These are phyloP conservation scores for Lyophyllum semitale DNA, from an alignment of 768 basidiomycete species.

Conservation along the genomic window DNA sequence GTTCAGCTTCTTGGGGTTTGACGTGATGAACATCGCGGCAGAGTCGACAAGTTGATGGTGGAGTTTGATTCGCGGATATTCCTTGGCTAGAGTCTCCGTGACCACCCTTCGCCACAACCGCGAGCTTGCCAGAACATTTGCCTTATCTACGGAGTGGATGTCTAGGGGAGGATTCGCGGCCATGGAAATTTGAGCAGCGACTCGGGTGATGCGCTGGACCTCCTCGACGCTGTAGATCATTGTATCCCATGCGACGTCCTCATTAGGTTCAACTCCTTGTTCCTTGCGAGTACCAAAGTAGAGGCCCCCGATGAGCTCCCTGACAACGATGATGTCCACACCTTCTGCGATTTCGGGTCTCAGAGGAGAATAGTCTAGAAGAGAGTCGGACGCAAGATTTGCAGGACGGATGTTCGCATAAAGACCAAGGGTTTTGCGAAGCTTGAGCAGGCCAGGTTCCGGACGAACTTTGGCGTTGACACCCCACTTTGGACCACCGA, in stretches of 20 bases:
- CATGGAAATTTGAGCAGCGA: slow-evolving; percentile 91
- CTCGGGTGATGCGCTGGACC: slow-evolving; percentile 92
- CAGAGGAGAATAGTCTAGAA: slow-evolving; percentile 86
- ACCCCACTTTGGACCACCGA: slow-evolving; percentile 99
- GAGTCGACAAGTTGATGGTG: slow-evolving; percentile 96
- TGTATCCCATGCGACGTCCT: slow-evolving; percentile 83
- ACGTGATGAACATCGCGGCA: slow-evolving; percentile 93
- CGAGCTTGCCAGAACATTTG: slow-evolving; percentile 95
- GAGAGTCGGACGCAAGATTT: slow-evolving; percentile 89
- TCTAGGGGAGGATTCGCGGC: slow-evolving; percentile 80
- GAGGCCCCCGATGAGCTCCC: slow-evolving; percentile 94
- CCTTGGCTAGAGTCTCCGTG: slow-evolving; percentile 76
- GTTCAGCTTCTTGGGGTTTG: slow-evolving; percentile 89
- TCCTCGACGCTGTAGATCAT: slow-evolving; percentile 92
- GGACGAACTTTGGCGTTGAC: slow-evolving; percentile 86
- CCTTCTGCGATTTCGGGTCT: slow-evolving; percentile 81
- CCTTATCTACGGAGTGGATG: slow-evolving; percentile 96
- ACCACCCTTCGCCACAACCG: slow-evolving; percentile 94
- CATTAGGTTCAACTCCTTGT: slow-evolving; percentile 64
- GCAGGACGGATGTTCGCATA: slow-evolving; percentile 99
- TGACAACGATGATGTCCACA: slow-evolving; percentile 89
- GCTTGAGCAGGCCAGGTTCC: slow-evolving; percentile 83
- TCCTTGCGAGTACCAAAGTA: slow-evolving; percentile 97
- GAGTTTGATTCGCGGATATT: slow-evolving; percentile 86
- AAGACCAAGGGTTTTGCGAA: slow-evolving; percentile 91